Base-by-base conservation (phyloP, 352 stramenopile genomes). In the Phytophthora ramorum region DNA sequence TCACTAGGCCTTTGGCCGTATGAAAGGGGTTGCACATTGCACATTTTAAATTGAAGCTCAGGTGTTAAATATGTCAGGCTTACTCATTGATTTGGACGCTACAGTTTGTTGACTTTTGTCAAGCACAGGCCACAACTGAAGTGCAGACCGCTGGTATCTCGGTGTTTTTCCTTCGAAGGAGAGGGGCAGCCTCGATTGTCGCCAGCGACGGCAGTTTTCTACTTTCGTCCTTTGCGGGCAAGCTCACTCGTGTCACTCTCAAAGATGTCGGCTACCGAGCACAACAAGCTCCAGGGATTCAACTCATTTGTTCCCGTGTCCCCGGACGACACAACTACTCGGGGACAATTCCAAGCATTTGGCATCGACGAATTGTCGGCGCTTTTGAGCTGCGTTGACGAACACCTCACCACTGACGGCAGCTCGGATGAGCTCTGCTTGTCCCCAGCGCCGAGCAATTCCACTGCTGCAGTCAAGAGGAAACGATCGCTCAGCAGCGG, bases 231-330 rank as follows among this genome's bases (percentile, higher is more conserved):
- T 19, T 14, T 24, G 34, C 3, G 10, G 7, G 34, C 34, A 40
- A 40, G 7, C 32, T 20, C 20, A 17, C 46, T 57, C 1, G 7
- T 12, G 7, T 64, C 48, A 71, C 51, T 66, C 24, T 20, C 4
- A 40, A 66, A 66, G 34, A 66, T 66, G 55, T 56, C 41, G 19
- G 34, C 54, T 48, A 55, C 37, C 40, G 32, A 50, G 24, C 55
- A 60, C 37, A 26, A 34, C n/a, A 34, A 47, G 17, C 24, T 43
- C 20, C 26, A 45, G 19, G 16, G 32, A 20, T 5, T 41, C 12
- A 17, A 22, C 40, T 46, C 17, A 2, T 46, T 46, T 2, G 20
- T 26, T 14, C 30, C 32, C 2, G 32, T 44, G 7, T 65, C 46
- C 12, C 45, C 46, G 24, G 43, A 63, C 41, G 51, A 62, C 45